Evolutionary conservation across 2,329 filamentous ascomycete species (phyloP).

Genomic region (Colletotrichum musicola): DNA sequence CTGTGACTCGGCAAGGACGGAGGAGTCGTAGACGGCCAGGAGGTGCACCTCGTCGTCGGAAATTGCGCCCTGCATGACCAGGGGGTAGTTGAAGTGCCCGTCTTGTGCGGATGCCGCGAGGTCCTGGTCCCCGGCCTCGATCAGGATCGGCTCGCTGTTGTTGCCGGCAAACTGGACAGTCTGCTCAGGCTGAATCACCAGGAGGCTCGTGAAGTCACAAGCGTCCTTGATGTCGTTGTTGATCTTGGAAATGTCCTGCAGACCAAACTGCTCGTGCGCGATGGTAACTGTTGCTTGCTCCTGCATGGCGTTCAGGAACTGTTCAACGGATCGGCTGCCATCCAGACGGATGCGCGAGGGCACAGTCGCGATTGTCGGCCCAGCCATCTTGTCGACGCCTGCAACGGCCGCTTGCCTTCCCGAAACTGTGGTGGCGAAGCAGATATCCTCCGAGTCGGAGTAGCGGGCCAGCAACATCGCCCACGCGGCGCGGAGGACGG

Average conservation of each 20-base stretch:
- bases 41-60: neutral
- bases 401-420: conserved; percentile 45
- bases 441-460: conserved; percentile 45
- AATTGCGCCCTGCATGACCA: conserved; percentile 10
- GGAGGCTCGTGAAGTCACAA: conserved; percentile 46
- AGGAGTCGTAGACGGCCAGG: conserved; percentile 5
- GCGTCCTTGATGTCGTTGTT: conserved; percentile 32
- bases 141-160: neutral
- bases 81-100: conserved; percentile 14
- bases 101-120: neutral
- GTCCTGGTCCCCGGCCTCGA: neutral
- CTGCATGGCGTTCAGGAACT: conserved; percentile 36
- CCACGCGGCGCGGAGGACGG: conserved; percentile 44
- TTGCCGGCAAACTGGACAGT: neutral
- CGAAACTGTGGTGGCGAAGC: conserved; percentile 46
- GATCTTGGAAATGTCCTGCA: conserved; percentile 38
- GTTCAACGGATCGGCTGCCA: conserved; percentile 10
- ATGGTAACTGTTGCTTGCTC: conserved; percentile 37
- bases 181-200: conserved; percentile 45
- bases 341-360: conserved; percentile 42
- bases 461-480: conserved; percentile 52
- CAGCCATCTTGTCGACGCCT: conserved; percentile 44
- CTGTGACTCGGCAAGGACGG: conserved; percentile 3
- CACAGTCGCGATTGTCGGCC: conserved; percentile 47
- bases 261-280: conserved; percentile 42